These are phyloP conservation scores for Daedaleopsis sinensis DNA, from an alignment of 768 basidiomycete species.

Conservation along the genomic window DNA sequence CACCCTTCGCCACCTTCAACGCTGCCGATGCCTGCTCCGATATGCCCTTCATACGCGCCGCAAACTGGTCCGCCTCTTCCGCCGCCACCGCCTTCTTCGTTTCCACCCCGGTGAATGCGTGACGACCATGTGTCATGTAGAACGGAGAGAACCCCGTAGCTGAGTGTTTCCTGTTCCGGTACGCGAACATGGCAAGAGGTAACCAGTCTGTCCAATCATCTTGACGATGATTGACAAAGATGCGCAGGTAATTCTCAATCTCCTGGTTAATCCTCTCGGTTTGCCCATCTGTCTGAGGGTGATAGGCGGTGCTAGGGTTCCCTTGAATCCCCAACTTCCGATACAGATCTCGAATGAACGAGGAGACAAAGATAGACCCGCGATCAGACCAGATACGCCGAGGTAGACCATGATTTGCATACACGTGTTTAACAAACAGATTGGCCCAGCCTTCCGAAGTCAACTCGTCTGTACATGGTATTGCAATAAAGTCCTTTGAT, in stretches of 20 bases:
- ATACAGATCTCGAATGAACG: constrained; percentile 37
- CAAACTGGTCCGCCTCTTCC: constrained; percentile 23
- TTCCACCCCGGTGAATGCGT: constrained; percentile 19
- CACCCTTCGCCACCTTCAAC: constrained; percentile 24
- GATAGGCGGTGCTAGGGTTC: constrained; percentile 44
- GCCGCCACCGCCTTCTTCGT: not conserved
- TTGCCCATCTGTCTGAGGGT: too few species aligned
- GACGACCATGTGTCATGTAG: constrained; percentile 28
- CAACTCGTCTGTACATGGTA: constrained; percentile 26
- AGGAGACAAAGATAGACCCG: constrained; percentile 32
- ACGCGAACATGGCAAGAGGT: constrained; percentile 34
- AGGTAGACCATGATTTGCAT: constrained; percentile 13
- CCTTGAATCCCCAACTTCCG: constrained; percentile 35
- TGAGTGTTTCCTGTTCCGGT: constrained; percentile 36
- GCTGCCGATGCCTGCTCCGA: constrained; percentile 15
- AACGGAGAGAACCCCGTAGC: constrained; percentile 38
- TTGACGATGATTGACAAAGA: constrained; percentile 37
- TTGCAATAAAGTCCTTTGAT: constrained; percentile 33
- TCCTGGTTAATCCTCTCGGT: constrained; percentile 44
- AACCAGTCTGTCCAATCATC: constrained; percentile 40
- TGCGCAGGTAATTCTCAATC: constrained; percentile 41
- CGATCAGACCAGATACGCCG: constrained; percentile 14
- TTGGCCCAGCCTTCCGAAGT: constrained; percentile 24
- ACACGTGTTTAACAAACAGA: constrained; percentile 22
- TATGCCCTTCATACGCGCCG: constrained; percentile 21